Conservation (phyloP, 169 alveolate species). For the Cryptosporidium parvum region DNA sequence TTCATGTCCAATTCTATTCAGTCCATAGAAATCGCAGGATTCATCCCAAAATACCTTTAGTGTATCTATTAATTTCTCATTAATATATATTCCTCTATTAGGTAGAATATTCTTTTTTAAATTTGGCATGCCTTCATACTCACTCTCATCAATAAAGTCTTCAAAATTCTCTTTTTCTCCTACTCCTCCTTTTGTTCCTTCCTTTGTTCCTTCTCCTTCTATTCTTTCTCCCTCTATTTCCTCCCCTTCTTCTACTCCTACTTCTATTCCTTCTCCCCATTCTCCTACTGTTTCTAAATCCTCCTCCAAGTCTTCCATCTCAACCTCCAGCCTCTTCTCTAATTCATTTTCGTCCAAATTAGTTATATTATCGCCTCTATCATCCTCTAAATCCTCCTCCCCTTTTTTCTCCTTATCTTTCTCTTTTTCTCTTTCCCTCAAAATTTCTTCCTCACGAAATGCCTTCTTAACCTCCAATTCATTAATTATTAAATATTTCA, state of each 20-base stretch:
- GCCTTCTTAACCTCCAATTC: constrained; percentile 9
- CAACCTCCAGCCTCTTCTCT: constrained; percentile 3
- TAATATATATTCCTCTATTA: constrained; percentile 33
- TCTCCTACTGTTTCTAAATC: background rate
- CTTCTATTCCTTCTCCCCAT: background rate
- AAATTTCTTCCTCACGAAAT: background rate
- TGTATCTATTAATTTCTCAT: constrained; percentile 20
- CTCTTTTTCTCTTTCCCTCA: background rate
- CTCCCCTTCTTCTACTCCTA: background rate
- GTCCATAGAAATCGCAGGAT: constrained; percentile 39
- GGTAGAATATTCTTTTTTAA: constrained; percentile 6
- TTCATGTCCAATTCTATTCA: background rate
- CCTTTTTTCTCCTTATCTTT: background rate
- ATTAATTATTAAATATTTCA: constrained; percentile 26
- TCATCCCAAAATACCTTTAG: constrained; percentile 54
- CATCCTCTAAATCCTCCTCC: background rate
- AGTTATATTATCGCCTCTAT: background rate
- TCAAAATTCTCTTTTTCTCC: background rate
- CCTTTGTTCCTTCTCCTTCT: background rate
- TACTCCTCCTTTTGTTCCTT: background rate
- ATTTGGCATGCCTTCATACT: background rate
- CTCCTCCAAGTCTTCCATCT: constrained; percentile 8
- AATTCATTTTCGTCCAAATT: constrained; percentile 5
- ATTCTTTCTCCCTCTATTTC: background rate
- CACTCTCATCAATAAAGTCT: background rate